phyloP scores from a whole-genome alignment of 768 basidiomycete species.

The Lactifluus subvellereus region DNA sequence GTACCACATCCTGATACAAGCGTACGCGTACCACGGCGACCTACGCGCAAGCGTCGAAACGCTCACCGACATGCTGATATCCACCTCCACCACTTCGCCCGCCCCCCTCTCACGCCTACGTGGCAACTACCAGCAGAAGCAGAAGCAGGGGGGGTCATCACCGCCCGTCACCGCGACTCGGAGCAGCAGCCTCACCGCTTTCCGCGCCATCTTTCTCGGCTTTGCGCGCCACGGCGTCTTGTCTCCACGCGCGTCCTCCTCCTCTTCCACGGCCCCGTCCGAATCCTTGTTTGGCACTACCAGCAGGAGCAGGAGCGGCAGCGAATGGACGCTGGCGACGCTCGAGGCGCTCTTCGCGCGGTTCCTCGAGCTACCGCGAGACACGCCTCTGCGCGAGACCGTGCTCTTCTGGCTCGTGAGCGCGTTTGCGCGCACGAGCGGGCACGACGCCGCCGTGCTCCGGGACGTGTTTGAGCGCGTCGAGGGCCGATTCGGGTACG shows the following conservation, averaged over 20 bases:
- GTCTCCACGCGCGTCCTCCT: background rate
- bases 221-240: constrained; percentile 55
- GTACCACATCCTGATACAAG: constrained; percentile 64
- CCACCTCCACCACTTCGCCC: constrained; percentile 24
- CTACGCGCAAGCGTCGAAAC: constrained; percentile 48
- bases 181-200: constrained; percentile 42
- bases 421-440: constrained; percentile 58
- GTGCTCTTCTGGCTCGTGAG: constrained; percentile 62
- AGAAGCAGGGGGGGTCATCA: background rate
- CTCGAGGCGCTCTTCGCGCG: constrained; percentile 53
- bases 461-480: constrained; percentile 53
- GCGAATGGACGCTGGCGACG: constrained; percentile 50
- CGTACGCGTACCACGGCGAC: constrained; percentile 65
- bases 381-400: constrained; percentile 39
- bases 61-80: constrained; percentile 59
- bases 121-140: constrained; percentile 23
- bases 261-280: background rate
- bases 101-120: constrained; percentile 24
- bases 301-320: background rate
- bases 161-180: no score
- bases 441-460: constrained; percentile 43
- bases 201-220: constrained; percentile 70
- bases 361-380: constrained; percentile 53
- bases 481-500: constrained; percentile 43
- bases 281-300: background rate